Percentiles rank a stretch among this genome's conserved stretches.
These are phyloP conservation scores for Scheffersomyces parashehatae DNA, from an alignment of 1,139 yeast species.

Conservation along the genomic window DNA sequence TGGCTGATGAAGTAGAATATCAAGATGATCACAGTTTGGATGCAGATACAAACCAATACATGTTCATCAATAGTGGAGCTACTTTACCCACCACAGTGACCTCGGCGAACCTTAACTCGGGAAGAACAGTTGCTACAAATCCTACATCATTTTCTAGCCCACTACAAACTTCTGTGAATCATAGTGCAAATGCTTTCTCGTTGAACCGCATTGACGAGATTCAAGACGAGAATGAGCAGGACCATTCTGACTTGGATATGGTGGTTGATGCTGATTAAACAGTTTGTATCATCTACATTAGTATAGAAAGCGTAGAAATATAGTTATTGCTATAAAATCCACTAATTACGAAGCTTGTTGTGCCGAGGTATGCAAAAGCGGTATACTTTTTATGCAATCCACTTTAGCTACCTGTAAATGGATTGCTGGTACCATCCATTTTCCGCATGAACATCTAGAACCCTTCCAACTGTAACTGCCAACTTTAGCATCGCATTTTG, in stretches of 20 bases:
- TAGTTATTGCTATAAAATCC: not conserved
- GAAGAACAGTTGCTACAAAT: constrained; percentile 20
- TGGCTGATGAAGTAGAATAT: constrained; percentile 62
- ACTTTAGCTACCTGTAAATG: constrained; percentile 80
- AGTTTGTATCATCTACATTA: not conserved
- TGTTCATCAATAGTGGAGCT: constrained; percentile 22
- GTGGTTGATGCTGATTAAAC: constrained; percentile 38
- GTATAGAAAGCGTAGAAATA: not conserved
- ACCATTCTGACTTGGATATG: constrained; percentile 50
- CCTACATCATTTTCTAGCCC: constrained; percentile 17
- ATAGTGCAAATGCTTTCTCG: constrained; percentile 1
- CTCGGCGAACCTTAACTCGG: constrained; percentile 14
- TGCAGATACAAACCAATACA: constrained; percentile 6
- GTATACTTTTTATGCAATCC: constrained; percentile 51
- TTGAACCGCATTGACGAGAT: constrained; percentile 2
- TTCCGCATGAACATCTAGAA: constrained; percentile 89
- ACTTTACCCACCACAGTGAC: constrained; percentile 13
- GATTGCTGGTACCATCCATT: constrained; percentile 94
- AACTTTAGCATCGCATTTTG: constrained; percentile 76
- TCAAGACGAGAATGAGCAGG: constrained; percentile 6
- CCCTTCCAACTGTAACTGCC: constrained; percentile 98
- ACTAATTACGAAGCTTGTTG: not conserved
- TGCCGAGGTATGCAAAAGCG: not conserved
- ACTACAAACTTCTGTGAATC: constrained; percentile 1
- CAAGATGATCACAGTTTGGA: constrained; percentile 52